Conservation (phyloP, 2,329 filamentous ascomycete species). For the Botrytis fabae region DNA sequence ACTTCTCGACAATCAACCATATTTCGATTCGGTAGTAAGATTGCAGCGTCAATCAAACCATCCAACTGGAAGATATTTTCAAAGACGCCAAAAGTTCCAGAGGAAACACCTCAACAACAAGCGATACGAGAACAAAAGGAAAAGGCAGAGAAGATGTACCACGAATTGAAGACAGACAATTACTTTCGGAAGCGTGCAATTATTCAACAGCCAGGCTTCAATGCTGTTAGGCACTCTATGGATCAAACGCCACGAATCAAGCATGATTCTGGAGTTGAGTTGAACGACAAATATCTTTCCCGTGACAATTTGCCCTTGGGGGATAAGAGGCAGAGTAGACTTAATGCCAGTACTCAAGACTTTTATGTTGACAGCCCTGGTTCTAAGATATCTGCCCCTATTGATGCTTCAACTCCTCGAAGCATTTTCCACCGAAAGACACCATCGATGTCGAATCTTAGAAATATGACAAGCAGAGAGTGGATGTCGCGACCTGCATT, state of each 20-base stretch:
- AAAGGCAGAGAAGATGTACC: conserved; percentile 53
- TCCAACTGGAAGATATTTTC: conserved; percentile 48
- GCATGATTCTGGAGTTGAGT: conserved; percentile 38
- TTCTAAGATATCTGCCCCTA: conserved; percentile 24
- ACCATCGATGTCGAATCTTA: conserved; percentile 35
- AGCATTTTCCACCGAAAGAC: conserved; percentile 34
- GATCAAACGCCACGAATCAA: conserved; percentile 25
- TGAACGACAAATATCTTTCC: conserved; percentile 26
- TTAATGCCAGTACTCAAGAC: conserved; percentile 32
- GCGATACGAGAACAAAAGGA: conserved; percentile 45
- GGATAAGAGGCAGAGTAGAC: conserved; percentile 36
- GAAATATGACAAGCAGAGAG: conserved; percentile 26
- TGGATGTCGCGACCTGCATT: background rate
- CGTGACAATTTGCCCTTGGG: conserved; percentile 26
- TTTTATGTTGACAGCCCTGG: conserved; percentile 20
- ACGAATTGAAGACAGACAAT: conserved; percentile 54
- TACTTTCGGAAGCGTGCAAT: conserved; percentile 41
- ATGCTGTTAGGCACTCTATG: conserved; percentile 6
- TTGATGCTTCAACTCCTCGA: conserved; percentile 25
- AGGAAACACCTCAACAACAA: conserved; percentile 46
- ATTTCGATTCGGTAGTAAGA: conserved; percentile 55
- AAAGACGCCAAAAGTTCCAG: conserved; percentile 41
- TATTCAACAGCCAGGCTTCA: conserved; percentile 37
- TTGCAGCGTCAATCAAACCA: conserved; percentile 55
- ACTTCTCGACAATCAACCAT: conserved; percentile 47